Evolutionary conservation across 306 rosid genomes (phyloP).

Genomic region (Vigna trinervia): DNA sequence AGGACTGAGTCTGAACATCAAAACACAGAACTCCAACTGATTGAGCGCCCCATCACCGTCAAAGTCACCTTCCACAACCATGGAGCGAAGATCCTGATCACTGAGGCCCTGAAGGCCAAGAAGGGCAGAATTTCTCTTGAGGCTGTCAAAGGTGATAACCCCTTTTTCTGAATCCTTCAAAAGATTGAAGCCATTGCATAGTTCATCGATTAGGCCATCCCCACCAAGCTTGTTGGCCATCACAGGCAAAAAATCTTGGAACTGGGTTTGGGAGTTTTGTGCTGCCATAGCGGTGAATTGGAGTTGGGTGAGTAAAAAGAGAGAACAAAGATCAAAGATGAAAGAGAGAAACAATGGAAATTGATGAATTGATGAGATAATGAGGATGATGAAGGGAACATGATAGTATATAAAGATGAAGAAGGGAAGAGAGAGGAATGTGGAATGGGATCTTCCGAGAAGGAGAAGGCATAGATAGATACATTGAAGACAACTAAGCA

Average conservation of each 20-base stretch:
- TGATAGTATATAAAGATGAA: constrained; percentile 35
- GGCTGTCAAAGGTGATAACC: constrained; percentile 80
- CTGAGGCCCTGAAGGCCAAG: constrained; percentile 68
- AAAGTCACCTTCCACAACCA: constrained; percentile 79
- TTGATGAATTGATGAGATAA: constrained; percentile 21
- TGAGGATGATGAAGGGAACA: constrained; percentile 21
- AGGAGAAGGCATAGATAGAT: constrained; percentile 54
- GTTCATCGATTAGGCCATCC: constrained; percentile 75
- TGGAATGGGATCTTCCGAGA: constrained; percentile 59
- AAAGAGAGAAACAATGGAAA: constrained; percentile 16
- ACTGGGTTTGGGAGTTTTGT: constrained; percentile 52
- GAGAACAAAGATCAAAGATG: background rate
- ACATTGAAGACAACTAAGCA: constrained; percentile 67
- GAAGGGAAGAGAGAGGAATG: constrained; percentile 19
- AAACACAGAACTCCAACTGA: constrained; percentile 86
- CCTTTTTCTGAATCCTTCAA: constrained; percentile 62
- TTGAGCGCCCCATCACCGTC: constrained; percentile 88
- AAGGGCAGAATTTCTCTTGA: constrained; percentile 70
- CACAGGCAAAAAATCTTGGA: constrained; percentile 72
- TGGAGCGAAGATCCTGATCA: constrained; percentile 72
- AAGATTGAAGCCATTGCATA: constrained; percentile 74
- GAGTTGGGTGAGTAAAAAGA: background rate
- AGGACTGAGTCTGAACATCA: constrained; percentile 94
- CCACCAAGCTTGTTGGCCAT: constrained; percentile 90
- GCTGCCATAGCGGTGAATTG: constrained; percentile 52